A percentile compares a stretch with the other conserved stretches of the same genome.
Conservation (phyloP, 352 stramenopile species). For the Globisporangium nunn region DNA sequence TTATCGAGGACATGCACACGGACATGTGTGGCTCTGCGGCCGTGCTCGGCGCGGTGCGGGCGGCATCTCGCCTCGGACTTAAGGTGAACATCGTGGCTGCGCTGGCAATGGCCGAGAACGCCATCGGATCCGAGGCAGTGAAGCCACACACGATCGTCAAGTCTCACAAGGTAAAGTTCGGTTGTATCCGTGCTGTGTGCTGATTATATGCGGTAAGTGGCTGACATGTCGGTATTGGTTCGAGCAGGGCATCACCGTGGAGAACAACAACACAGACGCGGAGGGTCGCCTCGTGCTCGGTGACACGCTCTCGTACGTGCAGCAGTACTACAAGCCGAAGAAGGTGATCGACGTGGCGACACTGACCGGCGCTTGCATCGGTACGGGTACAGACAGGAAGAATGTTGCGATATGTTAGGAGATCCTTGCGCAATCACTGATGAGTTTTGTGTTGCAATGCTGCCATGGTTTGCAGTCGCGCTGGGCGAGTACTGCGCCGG, state of each 20-base stretch:
- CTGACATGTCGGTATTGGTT: background rate
- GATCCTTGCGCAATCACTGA: background rate
- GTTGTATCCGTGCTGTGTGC: background rate
- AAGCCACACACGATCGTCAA: slow-evolving; percentile 87
- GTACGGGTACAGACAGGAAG: slow-evolving; percentile 14
- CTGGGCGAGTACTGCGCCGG: slow-evolving; percentile 86
- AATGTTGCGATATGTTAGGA: background rate
- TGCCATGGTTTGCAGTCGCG: slow-evolving; percentile 36
- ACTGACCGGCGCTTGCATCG: slow-evolving; percentile 87
- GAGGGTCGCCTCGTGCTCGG: slow-evolving; percentile 89
- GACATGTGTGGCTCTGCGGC: slow-evolving; percentile 89
- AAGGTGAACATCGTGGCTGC: slow-evolving; percentile 80
- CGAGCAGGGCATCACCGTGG: slow-evolving; percentile 71
- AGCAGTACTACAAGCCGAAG: slow-evolving; percentile 85
- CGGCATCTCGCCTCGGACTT: slow-evolving; percentile 54
- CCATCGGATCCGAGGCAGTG: slow-evolving; percentile 80
- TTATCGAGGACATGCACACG: slow-evolving; percentile 91
- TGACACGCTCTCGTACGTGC: slow-evolving; percentile 85
- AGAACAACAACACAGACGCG: slow-evolving; percentile 91
- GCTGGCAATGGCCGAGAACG: slow-evolving; percentile 75
- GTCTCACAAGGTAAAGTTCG: slow-evolving; percentile 55
- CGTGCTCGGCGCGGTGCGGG: slow-evolving; percentile 75
- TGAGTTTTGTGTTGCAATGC: background rate
- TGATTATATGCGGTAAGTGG: background rate
- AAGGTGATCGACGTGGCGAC: slow-evolving; percentile 93